Conservation (phyloP, 768 basidiomycete species). For the Auriscalpium vulgare region DNA sequence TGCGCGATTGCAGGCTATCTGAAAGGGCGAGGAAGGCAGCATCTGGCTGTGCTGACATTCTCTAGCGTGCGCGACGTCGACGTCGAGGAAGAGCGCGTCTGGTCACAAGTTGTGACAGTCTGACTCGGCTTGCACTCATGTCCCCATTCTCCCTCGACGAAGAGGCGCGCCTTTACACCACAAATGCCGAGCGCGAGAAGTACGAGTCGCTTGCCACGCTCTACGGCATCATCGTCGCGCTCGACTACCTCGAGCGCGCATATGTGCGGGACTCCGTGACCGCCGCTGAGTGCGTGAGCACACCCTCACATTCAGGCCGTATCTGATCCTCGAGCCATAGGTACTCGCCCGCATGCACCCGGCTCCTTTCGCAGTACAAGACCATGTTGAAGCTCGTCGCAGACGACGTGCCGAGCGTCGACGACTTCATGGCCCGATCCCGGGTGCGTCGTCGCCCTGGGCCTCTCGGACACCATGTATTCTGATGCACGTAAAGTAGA, state of each 20-base stretch:
- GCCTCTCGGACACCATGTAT: background rate
- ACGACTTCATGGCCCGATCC: constrained; percentile 88
- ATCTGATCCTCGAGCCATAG: constrained; percentile 40
- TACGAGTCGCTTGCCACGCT: constrained; percentile 84
- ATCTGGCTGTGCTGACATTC: constrained; percentile 20
- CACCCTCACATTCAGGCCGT: constrained; percentile 19
- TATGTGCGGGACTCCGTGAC: constrained; percentile 92
- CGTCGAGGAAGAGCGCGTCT: no score
- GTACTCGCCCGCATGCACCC: constrained; percentile 94
- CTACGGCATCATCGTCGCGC: constrained; percentile 79
- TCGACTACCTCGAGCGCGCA: constrained; percentile 93
- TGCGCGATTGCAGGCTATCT: background rate
- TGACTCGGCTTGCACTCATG: no score
- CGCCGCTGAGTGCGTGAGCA: constrained; percentile 70
- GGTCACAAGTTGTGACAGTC: no score
- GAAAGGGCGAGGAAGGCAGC: background rate
- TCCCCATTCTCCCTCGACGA: constrained; percentile 65
- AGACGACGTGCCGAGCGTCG: constrained; percentile 78
- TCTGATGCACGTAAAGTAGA: constrained; percentile 33
- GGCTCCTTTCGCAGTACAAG: constrained; percentile 94
- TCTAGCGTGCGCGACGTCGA: no score
- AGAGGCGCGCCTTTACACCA: constrained; percentile 83
- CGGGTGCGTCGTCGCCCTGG: constrained; percentile 27
- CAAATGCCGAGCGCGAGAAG: constrained; percentile 83
- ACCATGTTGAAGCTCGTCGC: constrained; percentile 93